These are phyloP conservation scores for Fraxinus dipetala DNA, from an alignment of 305 asterid genomes.

Conservation along the genomic window DNA sequence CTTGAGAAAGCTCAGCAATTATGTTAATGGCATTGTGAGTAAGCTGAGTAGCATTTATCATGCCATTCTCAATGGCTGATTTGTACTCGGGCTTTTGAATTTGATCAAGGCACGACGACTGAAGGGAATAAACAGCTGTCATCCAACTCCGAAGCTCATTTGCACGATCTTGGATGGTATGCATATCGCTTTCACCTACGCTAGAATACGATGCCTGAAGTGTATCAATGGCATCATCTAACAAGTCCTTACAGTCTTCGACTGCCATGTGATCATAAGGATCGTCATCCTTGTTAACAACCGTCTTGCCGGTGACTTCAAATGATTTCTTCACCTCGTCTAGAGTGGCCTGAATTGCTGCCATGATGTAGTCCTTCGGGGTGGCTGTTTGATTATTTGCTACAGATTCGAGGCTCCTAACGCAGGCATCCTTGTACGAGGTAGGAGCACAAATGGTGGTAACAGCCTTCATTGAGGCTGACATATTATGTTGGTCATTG, in stretches of 20 bases:
- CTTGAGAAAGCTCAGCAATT: slow-evolving; percentile 35
- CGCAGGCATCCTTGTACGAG: slow-evolving; percentile 48
- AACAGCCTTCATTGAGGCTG: slow-evolving; percentile 41
- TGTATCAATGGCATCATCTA: slow-evolving; percentile 41
- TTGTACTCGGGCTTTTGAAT: slow-evolving; percentile 40
- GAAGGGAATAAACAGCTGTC: slow-evolving; percentile 46
- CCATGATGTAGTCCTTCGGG: slow-evolving; percentile 48
- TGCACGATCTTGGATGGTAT: slow-evolving; percentile 30
- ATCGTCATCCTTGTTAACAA: slow-evolving; percentile 35
- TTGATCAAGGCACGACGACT: slow-evolving; percentile 46
- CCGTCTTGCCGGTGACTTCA: slow-evolving; percentile 23
- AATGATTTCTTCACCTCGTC: slow-evolving; percentile 37
- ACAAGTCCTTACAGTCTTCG: slow-evolving; percentile 55
- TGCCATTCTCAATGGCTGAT: slow-evolving; percentile 33
- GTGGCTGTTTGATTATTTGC: slow-evolving; percentile 55
- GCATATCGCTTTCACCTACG: slow-evolving; percentile 37
- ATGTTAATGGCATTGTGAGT: slow-evolving; percentile 62
- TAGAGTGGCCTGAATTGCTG: slow-evolving; percentile 38
- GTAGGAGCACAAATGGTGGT: slow-evolving; percentile 52
- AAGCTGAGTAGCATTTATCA: slow-evolving; percentile 54
- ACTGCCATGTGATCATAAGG: slow-evolving; percentile 36
- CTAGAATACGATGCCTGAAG: slow-evolving; percentile 37
- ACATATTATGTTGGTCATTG: neutral
- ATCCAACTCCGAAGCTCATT: slow-evolving; percentile 61
- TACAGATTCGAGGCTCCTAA: slow-evolving; percentile 29